Evolutionary conservation across 2,329 filamentous ascomycete species (phyloP).

Genomic region (Cladosporium sphaerospermum): DNA sequence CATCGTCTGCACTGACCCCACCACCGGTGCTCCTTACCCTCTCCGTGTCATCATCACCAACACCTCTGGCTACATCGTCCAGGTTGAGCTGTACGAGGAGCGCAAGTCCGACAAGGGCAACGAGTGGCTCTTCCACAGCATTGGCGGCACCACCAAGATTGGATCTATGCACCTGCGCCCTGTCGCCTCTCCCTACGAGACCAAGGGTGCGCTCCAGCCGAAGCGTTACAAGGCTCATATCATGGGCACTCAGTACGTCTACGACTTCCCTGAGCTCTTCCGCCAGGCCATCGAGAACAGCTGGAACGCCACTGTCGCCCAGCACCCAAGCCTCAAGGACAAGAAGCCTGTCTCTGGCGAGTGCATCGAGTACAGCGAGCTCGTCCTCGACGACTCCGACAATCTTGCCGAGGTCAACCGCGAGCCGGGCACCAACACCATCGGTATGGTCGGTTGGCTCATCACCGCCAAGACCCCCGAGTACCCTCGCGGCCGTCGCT

Average conservation of each 20-base stretch:
- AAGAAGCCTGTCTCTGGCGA: slow-evolving; percentile 81
- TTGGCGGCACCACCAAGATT: slow-evolving; percentile 90
- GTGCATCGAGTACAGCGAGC: slow-evolving; percentile 88
- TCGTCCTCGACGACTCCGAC: slow-evolving; percentile 91
- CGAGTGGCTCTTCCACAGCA: slow-evolving; percentile 97
- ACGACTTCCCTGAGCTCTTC: slow-evolving; percentile 99
- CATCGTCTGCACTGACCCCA: slow-evolving; percentile 90
- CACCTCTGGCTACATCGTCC: slow-evolving; percentile 94
- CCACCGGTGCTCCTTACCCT: slow-evolving; percentile 78
- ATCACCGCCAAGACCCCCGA: slow-evolving; percentile 92
- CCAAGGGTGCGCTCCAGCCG: slow-evolving; percentile 97
- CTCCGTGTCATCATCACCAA: slow-evolving; percentile 96
- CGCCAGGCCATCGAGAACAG: slow-evolving; percentile 94
- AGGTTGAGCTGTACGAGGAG: slow-evolving; percentile 96
- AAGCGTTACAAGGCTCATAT: slow-evolving; percentile 99
- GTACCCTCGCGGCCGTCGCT: slow-evolving; percentile 85
- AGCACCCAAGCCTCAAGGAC: slow-evolving; percentile 65
- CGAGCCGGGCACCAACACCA: slow-evolving; percentile 89
- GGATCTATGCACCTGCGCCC: slow-evolving; percentile 90
- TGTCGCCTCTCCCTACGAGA: slow-evolving; percentile 87
- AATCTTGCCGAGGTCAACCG: slow-evolving; percentile 88
- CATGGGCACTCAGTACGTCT: slow-evolving; percentile 99
- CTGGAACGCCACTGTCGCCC: slow-evolving; percentile 72
- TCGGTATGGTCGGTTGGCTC: slow-evolving; percentile 98
- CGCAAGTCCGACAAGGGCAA: slow-evolving; percentile 91